Evolutionary conservation across 1,284 basidiomycete genomes (phyloP), one percentile per base, ranked within the genome.

Genomic region (Cryptococcus hybrid): DNA sequence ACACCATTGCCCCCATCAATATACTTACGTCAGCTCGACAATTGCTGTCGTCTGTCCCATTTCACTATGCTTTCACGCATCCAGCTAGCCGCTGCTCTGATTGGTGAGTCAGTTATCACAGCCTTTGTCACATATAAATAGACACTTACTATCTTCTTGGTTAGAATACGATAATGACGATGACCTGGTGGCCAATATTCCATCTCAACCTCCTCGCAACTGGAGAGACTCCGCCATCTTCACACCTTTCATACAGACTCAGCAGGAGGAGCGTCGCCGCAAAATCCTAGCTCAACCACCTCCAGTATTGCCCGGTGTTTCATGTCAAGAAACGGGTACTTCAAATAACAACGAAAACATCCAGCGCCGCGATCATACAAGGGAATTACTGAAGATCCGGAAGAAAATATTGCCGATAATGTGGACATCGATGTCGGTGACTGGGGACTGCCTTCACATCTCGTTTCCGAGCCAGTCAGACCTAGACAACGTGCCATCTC

Each of bases 161-260:
- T 50, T 3, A 78, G 76, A 76, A 55, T 78, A 78, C 61, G 76
- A 78, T 63, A 76, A 76, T 45, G 62, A 64, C 5, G 59, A 66
- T 51, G 48, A 37, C 4, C 34, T 7, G 3, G 7, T 3, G 8
- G 43, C 38, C 55, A 36, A 52, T 58, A 3, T 48, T 54, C 35
- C 50, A 30, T 52, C 62, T 56, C 15, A 59, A 47, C 35, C 57
- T 58, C 51, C 60, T 61, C 57, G 36, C 4, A 45, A 52, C 39
- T 68, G 71, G 62, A 60, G 64, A 35, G 58, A 66, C 42, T 73
- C 71, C 11, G 75, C 71, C 30, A 68, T 77, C 9, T 74, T 77
- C 59, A 51, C 57, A n/a, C 63, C 62, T 8, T 64, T 66, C 40
- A 59, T 63, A 35, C 59, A 48, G 3, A 57, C 55, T 7, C 43